Conservation (phyloP, 306 rosid species). For the Nissolia schottii region DNA sequence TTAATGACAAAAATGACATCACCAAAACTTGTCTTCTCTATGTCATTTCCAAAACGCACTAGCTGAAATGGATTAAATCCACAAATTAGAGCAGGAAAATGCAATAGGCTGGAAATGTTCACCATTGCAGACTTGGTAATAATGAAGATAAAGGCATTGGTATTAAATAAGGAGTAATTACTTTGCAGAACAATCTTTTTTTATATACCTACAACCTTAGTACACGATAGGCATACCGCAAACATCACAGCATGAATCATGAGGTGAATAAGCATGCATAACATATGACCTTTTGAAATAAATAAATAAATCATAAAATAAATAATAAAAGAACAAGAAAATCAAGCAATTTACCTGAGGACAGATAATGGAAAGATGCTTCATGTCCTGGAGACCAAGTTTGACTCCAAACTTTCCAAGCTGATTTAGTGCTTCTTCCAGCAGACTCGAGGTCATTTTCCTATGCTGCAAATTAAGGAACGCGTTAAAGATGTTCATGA, state of each 20-base stretch:
- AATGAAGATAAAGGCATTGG: background rate
- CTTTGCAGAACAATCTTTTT: background rate
- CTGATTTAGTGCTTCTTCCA: slow-evolving; percentile 55
- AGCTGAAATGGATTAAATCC: slow-evolving; percentile 42
- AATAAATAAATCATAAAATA: background rate
- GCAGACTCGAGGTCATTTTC: slow-evolving; percentile 20
- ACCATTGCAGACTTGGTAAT: background rate
- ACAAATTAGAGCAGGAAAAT: slow-evolving; percentile 19
- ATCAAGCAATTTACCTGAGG: slow-evolving; percentile 56
- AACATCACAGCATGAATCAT: background rate
- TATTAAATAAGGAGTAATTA: background rate
- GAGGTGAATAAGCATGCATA: background rate
- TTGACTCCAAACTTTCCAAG: slow-evolving; percentile 51
- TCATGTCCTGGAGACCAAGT: slow-evolving; percentile 50
- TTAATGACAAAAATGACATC: slow-evolving; percentile 42
- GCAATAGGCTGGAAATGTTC: background rate
- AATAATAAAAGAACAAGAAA: background rate
- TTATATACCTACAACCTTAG: background rate
- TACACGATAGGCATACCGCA: background rate
- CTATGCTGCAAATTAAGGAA: slow-evolving; percentile 49
- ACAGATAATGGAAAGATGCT: slow-evolving; percentile 60
- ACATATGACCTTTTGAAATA: background rate
- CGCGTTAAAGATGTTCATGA: slow-evolving; percentile 58
- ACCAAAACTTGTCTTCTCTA: slow-evolving; percentile 38
- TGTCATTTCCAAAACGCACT: slow-evolving; percentile 43